phyloP scores from a whole-genome alignment of 768 basidiomycete species.

The Butyriboletus loyo region DNA sequence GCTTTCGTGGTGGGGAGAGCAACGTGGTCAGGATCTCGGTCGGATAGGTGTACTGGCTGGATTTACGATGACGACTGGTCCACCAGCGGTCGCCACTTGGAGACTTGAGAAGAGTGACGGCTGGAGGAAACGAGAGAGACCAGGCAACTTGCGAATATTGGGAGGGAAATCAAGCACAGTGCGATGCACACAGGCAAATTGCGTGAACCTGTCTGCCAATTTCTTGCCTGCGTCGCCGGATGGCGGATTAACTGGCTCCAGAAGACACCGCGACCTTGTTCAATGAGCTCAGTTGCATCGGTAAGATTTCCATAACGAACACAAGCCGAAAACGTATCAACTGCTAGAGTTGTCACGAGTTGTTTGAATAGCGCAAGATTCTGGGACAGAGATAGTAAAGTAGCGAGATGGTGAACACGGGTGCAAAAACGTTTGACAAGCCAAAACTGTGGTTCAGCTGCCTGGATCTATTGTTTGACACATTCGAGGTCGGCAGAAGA shows the following conservation, averaged over 20 bases:
- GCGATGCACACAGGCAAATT: background rate
- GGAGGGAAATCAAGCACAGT: background rate
- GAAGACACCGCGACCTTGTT: too few species aligned
- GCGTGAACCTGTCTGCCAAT: background rate
- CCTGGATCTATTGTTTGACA: background rate
- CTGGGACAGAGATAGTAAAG: background rate
- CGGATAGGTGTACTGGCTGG: background rate
- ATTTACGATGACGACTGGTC: slow-evolving; percentile 22
- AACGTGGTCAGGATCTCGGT: background rate
- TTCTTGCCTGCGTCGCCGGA: background rate
- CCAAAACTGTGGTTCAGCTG: background rate
- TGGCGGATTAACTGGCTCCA: slow-evolving; percentile 17
- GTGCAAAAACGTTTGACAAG: background rate
- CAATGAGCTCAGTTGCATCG: slow-evolving; percentile 28
- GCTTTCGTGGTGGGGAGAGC: background rate
- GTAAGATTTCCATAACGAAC: background rate
- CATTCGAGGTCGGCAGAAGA: background rate
- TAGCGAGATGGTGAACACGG: background rate
- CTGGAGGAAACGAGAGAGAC: slow-evolving; percentile 30
- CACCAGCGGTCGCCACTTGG: slow-evolving; percentile 14
- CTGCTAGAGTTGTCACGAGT: background rate
- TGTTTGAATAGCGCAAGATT: background rate
- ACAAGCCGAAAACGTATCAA: background rate
- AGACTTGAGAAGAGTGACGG: slow-evolving; percentile 15
- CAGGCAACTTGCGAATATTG: slow-evolving; percentile 16